Conservation (phyloP, 352 stramenopile genomes). For the Phytopythium helicoides region DNA sequence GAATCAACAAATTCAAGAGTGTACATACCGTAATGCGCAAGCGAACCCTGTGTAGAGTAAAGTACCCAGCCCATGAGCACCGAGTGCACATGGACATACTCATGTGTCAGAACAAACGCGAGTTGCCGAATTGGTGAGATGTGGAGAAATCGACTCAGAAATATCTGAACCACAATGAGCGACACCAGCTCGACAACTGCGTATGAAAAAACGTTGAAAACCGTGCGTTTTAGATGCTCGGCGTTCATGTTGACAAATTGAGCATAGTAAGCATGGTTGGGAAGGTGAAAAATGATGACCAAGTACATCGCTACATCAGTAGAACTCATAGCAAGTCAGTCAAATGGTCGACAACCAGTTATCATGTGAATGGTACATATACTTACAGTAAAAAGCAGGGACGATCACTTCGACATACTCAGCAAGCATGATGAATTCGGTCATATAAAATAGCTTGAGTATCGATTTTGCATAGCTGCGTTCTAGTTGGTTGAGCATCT, state of each 20-base stretch:
- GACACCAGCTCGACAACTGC: slow-evolving; percentile 33
- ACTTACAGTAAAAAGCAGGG: slow-evolving; percentile 1
- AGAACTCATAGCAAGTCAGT: neutral
- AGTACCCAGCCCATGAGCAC: slow-evolving; percentile 43
- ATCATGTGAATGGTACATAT: too few relatives aligned
- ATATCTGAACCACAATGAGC: slow-evolving; percentile 19
- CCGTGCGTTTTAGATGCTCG: slow-evolving; percentile 6
- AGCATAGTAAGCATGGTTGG: slow-evolving; percentile 27
- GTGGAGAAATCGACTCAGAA: slow-evolving; percentile 18
- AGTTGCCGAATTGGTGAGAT: slow-evolving; percentile 27
- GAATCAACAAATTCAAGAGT: slow-evolving; percentile 3
- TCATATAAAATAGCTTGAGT: slow-evolving; percentile 2
- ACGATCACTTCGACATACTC: slow-evolving; percentile 6
- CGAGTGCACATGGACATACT: slow-evolving; percentile 23
- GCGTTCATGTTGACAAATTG: slow-evolving; percentile 22
- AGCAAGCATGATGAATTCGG: slow-evolving; percentile 6
- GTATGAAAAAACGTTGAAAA: slow-evolving; percentile 32
- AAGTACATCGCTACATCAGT: slow-evolving; percentile 4
- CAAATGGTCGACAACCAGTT: too few relatives aligned
- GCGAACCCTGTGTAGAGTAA: slow-evolving; percentile 24
- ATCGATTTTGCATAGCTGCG: neutral
- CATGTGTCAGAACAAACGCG: slow-evolving; percentile 33
- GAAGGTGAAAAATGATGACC: slow-evolving; percentile 24
- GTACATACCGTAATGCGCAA: slow-evolving; percentile 29
- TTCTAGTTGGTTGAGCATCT: slow-evolving; percentile 9